A percentile compares a stretch with the other conserved stretches of the same genome.
Evolutionary conservation across 371 early-diverging fungal species (phyloP).

Genomic region (Funneliformis caledonium): DNA sequence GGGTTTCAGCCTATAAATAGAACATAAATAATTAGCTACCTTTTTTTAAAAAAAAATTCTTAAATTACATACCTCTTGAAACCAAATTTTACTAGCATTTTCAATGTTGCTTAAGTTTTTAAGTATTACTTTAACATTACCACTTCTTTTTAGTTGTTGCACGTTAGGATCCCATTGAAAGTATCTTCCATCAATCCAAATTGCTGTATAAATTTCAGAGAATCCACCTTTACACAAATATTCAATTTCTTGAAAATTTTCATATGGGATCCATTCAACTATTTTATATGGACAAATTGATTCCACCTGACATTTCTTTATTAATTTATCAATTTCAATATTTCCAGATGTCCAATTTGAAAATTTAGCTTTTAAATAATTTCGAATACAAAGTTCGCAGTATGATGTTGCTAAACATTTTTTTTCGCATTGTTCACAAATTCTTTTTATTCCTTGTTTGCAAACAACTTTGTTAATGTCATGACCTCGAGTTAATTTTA

Average conservation of each 20-base stretch:
- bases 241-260: neutral
- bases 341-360: conserved; percentile 11
- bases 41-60: too few species aligned
- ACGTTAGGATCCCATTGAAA: neutral
- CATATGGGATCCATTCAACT: conserved; percentile 17
- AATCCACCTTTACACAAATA: conserved; percentile 12
- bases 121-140: too few species aligned
- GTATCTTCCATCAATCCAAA: conserved; percentile 13
- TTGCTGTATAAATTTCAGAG: conserved; percentile 11
- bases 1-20: too few species aligned
- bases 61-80: too few species aligned
- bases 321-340: neutral
- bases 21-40: too few species aligned
- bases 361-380: neutral
- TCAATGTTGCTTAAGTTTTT: too few species aligned
- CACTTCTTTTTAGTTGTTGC: neutral
- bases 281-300: neutral
- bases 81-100: too few species aligned
- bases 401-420: neutral
- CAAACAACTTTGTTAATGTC: neutral
- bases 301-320: neutral
- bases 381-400: conserved; percentile 13
- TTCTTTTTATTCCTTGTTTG: neutral
- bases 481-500: neutral
- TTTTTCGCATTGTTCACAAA: neutral